phyloP scores from a whole-genome alignment of 2,329 filamentous ascomycete species.

The Fusarium nanum region DNA sequence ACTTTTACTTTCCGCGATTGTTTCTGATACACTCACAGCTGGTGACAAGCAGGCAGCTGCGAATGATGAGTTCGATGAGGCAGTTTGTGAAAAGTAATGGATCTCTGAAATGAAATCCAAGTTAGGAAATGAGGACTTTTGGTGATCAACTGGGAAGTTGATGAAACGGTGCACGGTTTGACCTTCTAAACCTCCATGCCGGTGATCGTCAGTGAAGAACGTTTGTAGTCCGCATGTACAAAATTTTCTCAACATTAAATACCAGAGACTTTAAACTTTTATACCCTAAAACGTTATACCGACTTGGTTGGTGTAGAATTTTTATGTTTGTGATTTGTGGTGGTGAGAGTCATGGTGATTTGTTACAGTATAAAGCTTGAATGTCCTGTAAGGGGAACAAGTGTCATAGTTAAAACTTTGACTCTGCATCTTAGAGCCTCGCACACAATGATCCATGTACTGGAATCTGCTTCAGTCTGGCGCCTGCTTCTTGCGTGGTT shows the following conservation, averaged over 20 bases:
- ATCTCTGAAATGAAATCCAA: not conserved
- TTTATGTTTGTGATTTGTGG: not conserved
- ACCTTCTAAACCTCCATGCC: not conserved
- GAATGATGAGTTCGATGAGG: not conserved
- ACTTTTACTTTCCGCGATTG: not conserved
- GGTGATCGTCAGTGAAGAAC: not conserved
- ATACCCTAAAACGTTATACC: not conserved
- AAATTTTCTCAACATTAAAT: not conserved
- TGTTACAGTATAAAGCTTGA: not conserved
- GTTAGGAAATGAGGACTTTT: not conserved
- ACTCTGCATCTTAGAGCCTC: not conserved
- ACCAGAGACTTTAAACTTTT: not conserved
- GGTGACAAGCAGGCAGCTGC: not conserved
- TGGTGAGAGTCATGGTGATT: not conserved
- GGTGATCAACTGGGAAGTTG: not conserved
- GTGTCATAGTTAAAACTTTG: not conserved
- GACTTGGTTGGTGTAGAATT: not conserved
- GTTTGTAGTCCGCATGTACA: not conserved
- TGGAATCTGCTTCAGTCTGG: not conserved
- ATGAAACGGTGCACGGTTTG: not conserved
- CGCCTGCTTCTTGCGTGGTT: not conserved
- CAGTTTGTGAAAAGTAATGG: not conserved
- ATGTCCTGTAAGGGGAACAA: accelerated
- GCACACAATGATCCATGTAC: not conserved
- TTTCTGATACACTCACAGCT: not conserved